These are phyloP conservation scores for Ceratobasidium sp. DNA, from an alignment of 1,284 basidiomycete genomes.

Conservation along the genomic window DNA sequence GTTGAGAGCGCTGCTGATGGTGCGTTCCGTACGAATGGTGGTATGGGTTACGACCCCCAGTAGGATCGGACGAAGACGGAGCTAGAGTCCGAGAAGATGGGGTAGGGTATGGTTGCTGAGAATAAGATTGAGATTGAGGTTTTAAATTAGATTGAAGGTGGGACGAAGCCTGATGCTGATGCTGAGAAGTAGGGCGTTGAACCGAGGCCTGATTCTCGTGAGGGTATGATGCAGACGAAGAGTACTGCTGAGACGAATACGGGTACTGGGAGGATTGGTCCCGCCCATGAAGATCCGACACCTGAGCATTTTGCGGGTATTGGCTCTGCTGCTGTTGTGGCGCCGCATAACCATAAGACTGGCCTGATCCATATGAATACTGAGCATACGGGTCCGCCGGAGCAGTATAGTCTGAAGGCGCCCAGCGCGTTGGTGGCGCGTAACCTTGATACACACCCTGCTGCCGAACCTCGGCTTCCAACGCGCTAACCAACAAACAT, in stretches of 20 bases:
- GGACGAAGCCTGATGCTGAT: slow-evolving; percentile 25
- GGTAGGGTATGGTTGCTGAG: slow-evolving; percentile 22
- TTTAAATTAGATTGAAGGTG: slow-evolving; percentile 41
- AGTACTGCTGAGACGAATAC: slow-evolving; percentile 28
- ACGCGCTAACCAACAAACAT: slow-evolving; percentile 15
- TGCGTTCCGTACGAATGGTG: background rate
- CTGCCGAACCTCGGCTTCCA: slow-evolving; percentile 32
- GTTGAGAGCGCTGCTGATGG: slow-evolving; percentile 11
- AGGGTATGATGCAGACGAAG: slow-evolving; percentile 31
- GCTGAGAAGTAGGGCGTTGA: slow-evolving; percentile 30
- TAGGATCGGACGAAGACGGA: slow-evolving; percentile 16
- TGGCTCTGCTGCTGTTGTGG: slow-evolving; percentile 20
- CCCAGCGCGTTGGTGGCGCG: slow-evolving; percentile 30
- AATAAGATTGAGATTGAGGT: slow-evolving; percentile 33
- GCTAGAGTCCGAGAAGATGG: slow-evolving; percentile 14
- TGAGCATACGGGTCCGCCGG: slow-evolving; percentile 11
- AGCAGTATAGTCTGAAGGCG: slow-evolving; percentile 23
- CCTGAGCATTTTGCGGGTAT: slow-evolving; percentile 18
- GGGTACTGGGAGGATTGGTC: slow-evolving; percentile 35
- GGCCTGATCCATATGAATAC: slow-evolving; percentile 8
- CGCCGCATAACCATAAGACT: slow-evolving; percentile 3
- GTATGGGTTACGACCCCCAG: background rate
- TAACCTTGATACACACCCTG: slow-evolving; percentile 35
- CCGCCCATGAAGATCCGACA: slow-evolving; percentile 12
- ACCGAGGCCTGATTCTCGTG: slow-evolving; percentile 3